These are phyloP conservation scores for Phoma sp. DNA, from an alignment of 2,329 filamentous ascomycete species.

Conservation along the genomic window DNA sequence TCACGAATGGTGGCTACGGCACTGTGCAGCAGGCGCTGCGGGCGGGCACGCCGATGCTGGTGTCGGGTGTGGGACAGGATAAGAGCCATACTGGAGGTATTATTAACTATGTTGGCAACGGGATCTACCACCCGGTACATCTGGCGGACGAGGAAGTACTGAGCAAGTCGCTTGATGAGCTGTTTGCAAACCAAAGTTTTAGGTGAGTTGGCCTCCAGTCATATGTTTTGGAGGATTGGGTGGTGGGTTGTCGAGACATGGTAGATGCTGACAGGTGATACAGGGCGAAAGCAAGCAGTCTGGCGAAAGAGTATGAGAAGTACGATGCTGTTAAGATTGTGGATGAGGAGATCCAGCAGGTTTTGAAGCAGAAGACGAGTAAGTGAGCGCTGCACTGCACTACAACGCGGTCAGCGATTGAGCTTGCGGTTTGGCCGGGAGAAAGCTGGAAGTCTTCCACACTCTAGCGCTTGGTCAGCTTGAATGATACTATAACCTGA, in stretches of 20 bases:
- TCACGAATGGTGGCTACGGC: constrained; percentile 58
- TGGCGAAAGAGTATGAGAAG: constrained; percentile 6
- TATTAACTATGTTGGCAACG: constrained; percentile 16
- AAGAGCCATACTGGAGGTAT: constrained; percentile 49
- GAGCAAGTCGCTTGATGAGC: constrained; percentile 6
- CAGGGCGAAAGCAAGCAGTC: constrained; percentile 1
- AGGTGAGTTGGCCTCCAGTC: not conserved
- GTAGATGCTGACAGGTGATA: not conserved
- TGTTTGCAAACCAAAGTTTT: constrained; percentile 11
- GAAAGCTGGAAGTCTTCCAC: too few species aligned
- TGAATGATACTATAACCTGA: too few species aligned
- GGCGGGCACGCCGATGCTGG: constrained; percentile 56
- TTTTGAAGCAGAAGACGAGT: not conserved
- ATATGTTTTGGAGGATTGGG: not conserved
- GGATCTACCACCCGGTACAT: constrained; percentile 14
- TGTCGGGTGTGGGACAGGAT: constrained; percentile 50
- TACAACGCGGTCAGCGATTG: too few species aligned
- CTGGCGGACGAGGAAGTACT: not conserved
- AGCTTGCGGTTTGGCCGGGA: too few species aligned
- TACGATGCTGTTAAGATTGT: constrained; percentile 15
- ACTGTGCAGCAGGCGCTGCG: constrained; percentile 54
- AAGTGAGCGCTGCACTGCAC: not conserved
- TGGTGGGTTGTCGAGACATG: not conserved
- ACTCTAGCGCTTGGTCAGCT: too few species aligned
- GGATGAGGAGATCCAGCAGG: constrained; percentile 9